Conservation (phyloP, 2,329 filamentous ascomycete species). For the Ophiostoma himal-ulmi region DNA sequence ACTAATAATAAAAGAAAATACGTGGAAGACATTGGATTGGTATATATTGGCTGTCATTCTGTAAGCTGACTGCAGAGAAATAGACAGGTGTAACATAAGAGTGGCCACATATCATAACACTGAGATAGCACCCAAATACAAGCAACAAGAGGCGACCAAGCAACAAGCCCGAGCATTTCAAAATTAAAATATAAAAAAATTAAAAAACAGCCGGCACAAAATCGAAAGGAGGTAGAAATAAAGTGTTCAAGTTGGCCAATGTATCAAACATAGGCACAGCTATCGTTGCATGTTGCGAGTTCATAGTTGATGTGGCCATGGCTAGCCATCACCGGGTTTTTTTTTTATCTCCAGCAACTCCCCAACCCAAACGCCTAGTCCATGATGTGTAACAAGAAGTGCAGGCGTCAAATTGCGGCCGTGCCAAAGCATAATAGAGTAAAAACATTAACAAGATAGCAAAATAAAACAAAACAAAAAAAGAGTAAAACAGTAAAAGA, state of each 20-base stretch:
- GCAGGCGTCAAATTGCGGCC: background rate
- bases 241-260: conserved; percentile 14
- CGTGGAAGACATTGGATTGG: background rate
- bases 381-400: conserved; percentile 16
- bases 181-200: background rate
- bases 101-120: background rate
- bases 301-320: background rate
- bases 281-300: background rate
- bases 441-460: conserved; percentile 1
- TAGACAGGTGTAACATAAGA: background rate
- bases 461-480: background rate
- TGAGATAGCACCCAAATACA: background rate
- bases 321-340: background rate
- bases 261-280: conserved; percentile 18
- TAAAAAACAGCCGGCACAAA: background rate
- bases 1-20: background rate
- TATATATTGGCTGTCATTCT: background rate
- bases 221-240: background rate
- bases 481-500: background rate
- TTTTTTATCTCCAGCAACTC: conserved; percentile 4
- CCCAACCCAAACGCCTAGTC: conserved; percentile 16
- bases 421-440: background rate
- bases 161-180: too few species aligned
- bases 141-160: background rate
- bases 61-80: background rate